These are phyloP conservation scores for Plasmodium inui DNA, from an alignment of 169 alveolate genomes.

Conservation along the genomic window DNA sequence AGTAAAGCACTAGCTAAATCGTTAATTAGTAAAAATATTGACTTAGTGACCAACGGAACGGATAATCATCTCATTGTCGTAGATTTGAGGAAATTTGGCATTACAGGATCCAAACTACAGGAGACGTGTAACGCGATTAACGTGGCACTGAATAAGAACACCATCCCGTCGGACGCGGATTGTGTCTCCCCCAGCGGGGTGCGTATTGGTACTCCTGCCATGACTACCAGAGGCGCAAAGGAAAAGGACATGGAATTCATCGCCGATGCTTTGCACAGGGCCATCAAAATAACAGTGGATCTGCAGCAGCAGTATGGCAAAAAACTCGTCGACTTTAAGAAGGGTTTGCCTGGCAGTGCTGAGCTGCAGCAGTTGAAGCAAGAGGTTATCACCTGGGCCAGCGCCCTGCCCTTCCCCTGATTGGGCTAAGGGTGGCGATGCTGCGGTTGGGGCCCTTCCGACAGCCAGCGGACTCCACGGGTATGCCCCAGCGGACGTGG, in stretches of 20 bases:
- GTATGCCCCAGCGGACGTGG: neutral
- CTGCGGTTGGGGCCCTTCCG: neutral
- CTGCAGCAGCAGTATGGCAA: constrained; percentile 80
- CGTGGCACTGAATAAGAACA: constrained; percentile 90
- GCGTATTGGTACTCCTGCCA: constrained; percentile 96
- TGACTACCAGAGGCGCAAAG: constrained; percentile 93
- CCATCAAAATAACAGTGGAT: constrained; percentile 74
- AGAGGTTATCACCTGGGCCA: constrained; percentile 79
- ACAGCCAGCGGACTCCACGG: neutral
- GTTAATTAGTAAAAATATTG: constrained; percentile 81
- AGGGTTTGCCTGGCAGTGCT: constrained; percentile 70
- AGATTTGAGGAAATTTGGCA: constrained; percentile 88
- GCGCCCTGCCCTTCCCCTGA: constrained; percentile 76
- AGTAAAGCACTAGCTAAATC: constrained; percentile 88
- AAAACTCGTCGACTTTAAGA: constrained; percentile 79
- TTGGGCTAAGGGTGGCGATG: neutral
- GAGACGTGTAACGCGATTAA: constrained; percentile 88
- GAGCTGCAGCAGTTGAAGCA: constrained; percentile 69
- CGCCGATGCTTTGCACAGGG: constrained; percentile 82
- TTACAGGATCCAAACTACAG: constrained; percentile 90
- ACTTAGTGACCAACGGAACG: constrained; percentile 92
- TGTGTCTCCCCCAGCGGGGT: constrained; percentile 93
- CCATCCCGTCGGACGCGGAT: constrained; percentile 89
- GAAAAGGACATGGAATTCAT: constrained; percentile 89
- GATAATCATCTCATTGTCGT: constrained; percentile 94